Evolutionary conservation across 345 rosid species (phyloP), one percentile per base, ranked within the genome.

Genomic region (Eucalyptus cloeziana): DNA sequence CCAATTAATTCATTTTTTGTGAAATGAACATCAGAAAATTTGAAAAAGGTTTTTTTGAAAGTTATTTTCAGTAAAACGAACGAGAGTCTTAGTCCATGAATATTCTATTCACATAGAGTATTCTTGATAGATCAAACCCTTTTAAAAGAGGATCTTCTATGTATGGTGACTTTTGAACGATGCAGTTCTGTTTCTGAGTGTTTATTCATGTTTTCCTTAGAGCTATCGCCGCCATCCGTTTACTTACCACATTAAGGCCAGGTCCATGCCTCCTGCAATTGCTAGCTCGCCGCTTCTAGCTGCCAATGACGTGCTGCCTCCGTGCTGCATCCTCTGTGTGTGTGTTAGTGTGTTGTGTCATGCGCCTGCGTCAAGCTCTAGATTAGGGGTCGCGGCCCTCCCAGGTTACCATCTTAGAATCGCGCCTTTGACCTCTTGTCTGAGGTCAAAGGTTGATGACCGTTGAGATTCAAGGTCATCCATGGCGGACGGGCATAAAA

Each of bases 71-170:
- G 0, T 19, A 5, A 21, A 52, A 21, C 5, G 1, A 21, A 52
- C 1, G 3, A n/a, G 2, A 52, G 0, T 0, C 58, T 27, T 62
- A 11, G 2, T 27, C 7, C 7, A 62, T 27, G 4, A 62, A 62
- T 30, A 4, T 13, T 62, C 33, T 6, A 27, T 62, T 30, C 16
- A 30, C 0, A 1, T 0, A 0, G 8, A 30, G 33, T 27, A 62
- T 62, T 30, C 69, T 6, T 6, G 69, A 30, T 30, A 12, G 2
- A 62, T 62, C 69, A 30, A 62, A 1, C 2, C 69, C 33, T 27
- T 62, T 62, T 27, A 13, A 62, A 56, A 56, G 30, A 60, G 69
- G 69, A 27, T 62, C 8, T 62, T 62, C 31, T 12, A 27, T 62
- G 13, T 62, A 62, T 13, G 31, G 31, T 62, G 31, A 62, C 33